Conservation (phyloP, 441 rosid genomes). For the Geranium incanum region DNA sequence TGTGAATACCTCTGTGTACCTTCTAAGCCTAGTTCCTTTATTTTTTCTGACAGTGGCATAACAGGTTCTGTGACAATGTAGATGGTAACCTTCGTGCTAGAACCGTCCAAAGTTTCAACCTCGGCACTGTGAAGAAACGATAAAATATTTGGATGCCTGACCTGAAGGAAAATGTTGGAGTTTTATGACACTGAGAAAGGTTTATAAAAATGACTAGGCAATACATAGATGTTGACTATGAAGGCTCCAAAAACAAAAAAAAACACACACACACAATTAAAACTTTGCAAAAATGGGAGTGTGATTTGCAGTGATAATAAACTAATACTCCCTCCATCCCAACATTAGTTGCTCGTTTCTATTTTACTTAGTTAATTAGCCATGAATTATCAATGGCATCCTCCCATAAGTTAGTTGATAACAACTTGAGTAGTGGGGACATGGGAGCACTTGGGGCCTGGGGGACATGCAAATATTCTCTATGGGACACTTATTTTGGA, state of each 20-base stretch:
- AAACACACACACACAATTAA: neutral
- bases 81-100: constrained; percentile 61
- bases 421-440: no score
- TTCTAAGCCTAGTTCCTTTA: constrained; percentile 82
- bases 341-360: neutral
- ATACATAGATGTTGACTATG: neutral
- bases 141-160: constrained; percentile 91
- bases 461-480: no score
- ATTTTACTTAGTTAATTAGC: neutral
- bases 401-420: no score
- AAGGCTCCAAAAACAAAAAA: neutral
- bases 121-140: constrained; percentile 93
- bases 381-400: neutral
- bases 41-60: constrained; percentile 84
- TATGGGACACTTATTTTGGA: neutral
- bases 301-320: neutral
- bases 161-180: constrained; percentile 39
- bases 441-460: no score
- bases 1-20: constrained; percentile 74
- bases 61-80: constrained; percentile 97
- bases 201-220: neutral
- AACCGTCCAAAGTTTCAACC: constrained; percentile 66
- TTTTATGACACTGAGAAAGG: neutral
- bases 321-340: neutral
- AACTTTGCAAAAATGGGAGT: neutral